A percentile compares a stretch with the other conserved stretches of the same genome.
Evolutionary conservation across 331 rosid species (phyloP).

Genomic region (Erythrophleum ivorense): DNA sequence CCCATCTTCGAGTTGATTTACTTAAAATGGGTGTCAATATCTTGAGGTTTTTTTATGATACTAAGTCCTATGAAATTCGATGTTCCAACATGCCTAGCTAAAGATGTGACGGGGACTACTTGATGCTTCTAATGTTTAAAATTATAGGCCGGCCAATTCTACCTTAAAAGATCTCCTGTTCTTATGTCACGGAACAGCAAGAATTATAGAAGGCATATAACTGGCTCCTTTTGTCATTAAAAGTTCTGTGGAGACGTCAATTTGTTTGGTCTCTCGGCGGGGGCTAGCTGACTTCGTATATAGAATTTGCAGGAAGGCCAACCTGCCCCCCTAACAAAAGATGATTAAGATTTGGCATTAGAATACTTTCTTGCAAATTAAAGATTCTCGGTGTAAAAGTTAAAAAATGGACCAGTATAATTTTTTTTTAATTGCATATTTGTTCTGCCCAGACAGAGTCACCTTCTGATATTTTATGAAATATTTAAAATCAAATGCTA

Average conservation of each 20-base stretch:
- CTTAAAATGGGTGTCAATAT: slow-evolving; percentile 27
- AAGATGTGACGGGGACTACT: background rate
- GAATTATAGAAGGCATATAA: slow-evolving; percentile 8
- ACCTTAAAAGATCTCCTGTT: background rate
- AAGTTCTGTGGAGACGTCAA: slow-evolving; percentile 31
- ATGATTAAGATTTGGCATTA: slow-evolving; percentile 26
- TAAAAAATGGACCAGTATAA: background rate
- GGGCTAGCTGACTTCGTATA: slow-evolving; percentile 40
- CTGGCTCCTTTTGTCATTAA: slow-evolving; percentile 34
- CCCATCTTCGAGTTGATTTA: background rate
- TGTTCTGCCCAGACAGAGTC: slow-evolving; percentile 36
- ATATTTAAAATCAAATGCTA: slow-evolving; percentile 30
- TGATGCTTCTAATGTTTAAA: background rate
- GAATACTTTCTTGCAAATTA: slow-evolving; percentile 15
- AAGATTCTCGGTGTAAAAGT: slow-evolving; percentile 35
- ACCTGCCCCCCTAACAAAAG: slow-evolving; percentile 42
- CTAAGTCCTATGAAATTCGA: slow-evolving; percentile 6
- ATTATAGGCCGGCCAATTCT: slow-evolving; percentile 20
- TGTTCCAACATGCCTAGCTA: slow-evolving; percentile 32
- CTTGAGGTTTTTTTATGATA: slow-evolving; percentile 22
- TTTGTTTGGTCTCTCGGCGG: slow-evolving; percentile 37
- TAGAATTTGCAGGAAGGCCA: slow-evolving; percentile 28
- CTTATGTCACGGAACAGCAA: slow-evolving; percentile 3
- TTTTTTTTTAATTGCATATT: slow-evolving; percentile 4
- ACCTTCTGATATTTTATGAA: background rate